These are phyloP conservation scores for Mycena amicta DNA, from an alignment of 768 basidiomycete genomes.

Conservation along the genomic window DNA sequence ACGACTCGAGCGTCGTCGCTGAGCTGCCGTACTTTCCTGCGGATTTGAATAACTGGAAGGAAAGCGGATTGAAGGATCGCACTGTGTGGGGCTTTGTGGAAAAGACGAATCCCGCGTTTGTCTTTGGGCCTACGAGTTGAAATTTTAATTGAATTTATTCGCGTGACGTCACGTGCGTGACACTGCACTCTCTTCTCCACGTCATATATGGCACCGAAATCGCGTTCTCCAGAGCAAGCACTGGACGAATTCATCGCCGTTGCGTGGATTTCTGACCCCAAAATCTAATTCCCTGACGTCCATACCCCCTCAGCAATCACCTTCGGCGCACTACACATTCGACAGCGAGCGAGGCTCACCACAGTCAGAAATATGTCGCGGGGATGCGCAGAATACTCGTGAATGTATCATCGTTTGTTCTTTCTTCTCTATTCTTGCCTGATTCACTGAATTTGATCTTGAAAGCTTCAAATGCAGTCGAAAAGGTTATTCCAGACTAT, in stretches of 20 bases:
- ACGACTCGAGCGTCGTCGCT: background rate
- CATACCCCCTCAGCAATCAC: constrained; percentile 18
- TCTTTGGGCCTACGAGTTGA: constrained; percentile 2
- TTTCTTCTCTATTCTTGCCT: no score
- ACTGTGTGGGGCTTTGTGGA: constrained; percentile 10
- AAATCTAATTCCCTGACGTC: background rate
- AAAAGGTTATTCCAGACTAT: constrained; percentile 68
- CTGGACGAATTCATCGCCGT: background rate
- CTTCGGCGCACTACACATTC: constrained; percentile 58
- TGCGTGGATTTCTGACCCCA: no score
- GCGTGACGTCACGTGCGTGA: background rate
- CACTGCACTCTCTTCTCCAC: background rate
- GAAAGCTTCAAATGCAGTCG: constrained; percentile 68
- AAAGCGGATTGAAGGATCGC: constrained; percentile 2
- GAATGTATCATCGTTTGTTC: constrained; percentile 62
- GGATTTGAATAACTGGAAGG: constrained; percentile 7
- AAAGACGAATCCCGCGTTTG: constrained; percentile 3
- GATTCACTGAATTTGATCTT: no score
- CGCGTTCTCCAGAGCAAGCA: background rate
- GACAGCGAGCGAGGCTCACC: constrained; percentile 61
- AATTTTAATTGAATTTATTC: background rate
- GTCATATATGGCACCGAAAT: background rate
- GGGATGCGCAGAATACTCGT: background rate
- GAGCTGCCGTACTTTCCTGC: constrained; percentile 2
- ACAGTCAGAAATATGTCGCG: constrained; percentile 60